Base-by-base conservation (phyloP, 1,284 basidiomycete species). In the Inonotus hispidus region DNA sequence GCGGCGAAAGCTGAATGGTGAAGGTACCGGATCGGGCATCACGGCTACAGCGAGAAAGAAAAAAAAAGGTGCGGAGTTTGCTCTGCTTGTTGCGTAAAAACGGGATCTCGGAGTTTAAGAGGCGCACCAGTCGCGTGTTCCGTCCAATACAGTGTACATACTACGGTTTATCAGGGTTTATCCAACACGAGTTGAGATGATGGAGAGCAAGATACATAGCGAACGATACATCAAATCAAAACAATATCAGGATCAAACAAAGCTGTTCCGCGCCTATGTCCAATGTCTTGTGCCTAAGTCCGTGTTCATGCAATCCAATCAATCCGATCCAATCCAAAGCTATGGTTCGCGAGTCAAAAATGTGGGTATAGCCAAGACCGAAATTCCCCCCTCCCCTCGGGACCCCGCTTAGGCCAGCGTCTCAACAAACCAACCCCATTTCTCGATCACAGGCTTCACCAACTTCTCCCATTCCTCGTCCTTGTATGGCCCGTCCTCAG, bases 361-460 rank as follows among this genome's bases (percentile, higher is more conserved):
- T 32, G 4, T 3, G 32, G 3, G 41, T n/a, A 43, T n/a, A 43
- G 41, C 16, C 7, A 43, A n/a, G 13, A 21, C 7, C 7, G 41
- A 43, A 43, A 21, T 5, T n/a, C n/a, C n/a, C n/a, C n/a, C n/a
- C n/a, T n/a, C n/a, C n/a, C n/a, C n/a, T n/a, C n/a, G n/a, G 41
- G 5, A 7, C 7, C n/a, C 16, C 41, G 41, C 41, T 45, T 25
- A 49, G n/a, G 21, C 23, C 47, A 49, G 16, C 2, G 23, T 65
- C 49, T 72, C 69, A 3, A 79, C 74, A 62, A 89, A 92, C 21
- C 65, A 73, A 2, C 85, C 89, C 90, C 90, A 92, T 62, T 82
- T 83, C 68, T 88, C 82, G 56, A 92, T 81, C 7, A 91, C 82
- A 47, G 87, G 87, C 66, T 82, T 82, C 41, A 92, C 87, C 32